Conservation (phyloP, 2,329 filamentous ascomycete genomes). For the Monilinia fructicola region DNA sequence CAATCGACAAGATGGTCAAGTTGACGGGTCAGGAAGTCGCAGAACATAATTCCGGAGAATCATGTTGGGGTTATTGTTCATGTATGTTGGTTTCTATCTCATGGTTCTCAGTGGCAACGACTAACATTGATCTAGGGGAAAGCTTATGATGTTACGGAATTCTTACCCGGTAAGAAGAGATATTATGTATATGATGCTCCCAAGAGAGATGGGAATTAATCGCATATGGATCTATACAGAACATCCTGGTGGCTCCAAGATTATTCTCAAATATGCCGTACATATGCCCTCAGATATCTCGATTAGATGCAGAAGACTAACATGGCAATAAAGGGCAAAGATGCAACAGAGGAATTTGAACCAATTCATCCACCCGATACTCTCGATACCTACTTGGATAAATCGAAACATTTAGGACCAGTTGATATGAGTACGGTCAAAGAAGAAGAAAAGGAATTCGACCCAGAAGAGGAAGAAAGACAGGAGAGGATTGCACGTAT, state of each 20-base stretch:
- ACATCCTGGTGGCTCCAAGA: constrained; percentile 85
- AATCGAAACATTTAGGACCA: constrained; percentile 81
- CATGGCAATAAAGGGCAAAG: constrained; percentile 61
- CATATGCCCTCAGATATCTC: constrained; percentile 29
- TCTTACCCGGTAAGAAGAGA: constrained; percentile 63
- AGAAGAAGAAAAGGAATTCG: constrained; percentile 62
- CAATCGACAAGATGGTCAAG: constrained; percentile 32
- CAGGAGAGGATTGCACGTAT: constrained; percentile 72
- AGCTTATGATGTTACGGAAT: constrained; percentile 87
- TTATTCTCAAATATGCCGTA: constrained; percentile 92
- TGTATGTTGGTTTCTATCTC: constrained; percentile 45
- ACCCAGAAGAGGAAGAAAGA: constrained; percentile 71
- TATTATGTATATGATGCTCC: neutral
- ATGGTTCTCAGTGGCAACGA: constrained; percentile 19
- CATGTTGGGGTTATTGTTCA: constrained; percentile 93
- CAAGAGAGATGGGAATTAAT: neutral
- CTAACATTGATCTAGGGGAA: constrained; percentile 55
- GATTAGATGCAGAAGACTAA: constrained; percentile 1
- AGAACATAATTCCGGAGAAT: constrained; percentile 76
- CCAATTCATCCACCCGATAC: constrained; percentile 89
- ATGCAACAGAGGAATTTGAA: constrained; percentile 89
- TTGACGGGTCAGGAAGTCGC: constrained; percentile 59
- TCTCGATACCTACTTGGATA: constrained; percentile 78
- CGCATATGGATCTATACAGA: constrained; percentile 54
- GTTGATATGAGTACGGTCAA: constrained; percentile 84